Conservation (phyloP, 306 rosid genomes). For the Cercis canadensis region DNA sequence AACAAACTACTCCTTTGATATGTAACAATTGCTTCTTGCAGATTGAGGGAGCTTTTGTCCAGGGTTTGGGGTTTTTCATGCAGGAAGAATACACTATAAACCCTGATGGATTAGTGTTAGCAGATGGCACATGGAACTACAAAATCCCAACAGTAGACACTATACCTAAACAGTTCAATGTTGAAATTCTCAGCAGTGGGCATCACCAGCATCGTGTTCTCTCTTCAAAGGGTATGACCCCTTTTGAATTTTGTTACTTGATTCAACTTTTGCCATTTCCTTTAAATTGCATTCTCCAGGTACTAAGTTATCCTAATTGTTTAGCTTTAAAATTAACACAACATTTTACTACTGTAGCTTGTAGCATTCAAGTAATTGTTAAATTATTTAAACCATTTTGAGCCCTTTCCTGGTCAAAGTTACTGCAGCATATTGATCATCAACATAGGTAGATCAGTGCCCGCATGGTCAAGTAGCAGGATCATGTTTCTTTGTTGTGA, state of each 20-base stretch:
- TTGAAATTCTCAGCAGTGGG: conserved; percentile 57
- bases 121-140: conserved; percentile 63
- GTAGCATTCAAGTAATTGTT: too few relatives aligned
- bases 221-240: conserved; percentile 60
- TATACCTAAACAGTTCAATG: conserved; percentile 62
- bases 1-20: neutral
- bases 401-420: too few relatives aligned
- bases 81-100: conserved; percentile 55
- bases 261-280: too few relatives aligned
- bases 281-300: too few relatives aligned
- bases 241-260: neutral
- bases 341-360: too few relatives aligned
- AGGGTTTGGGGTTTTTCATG: conserved; percentile 69
- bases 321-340: too few relatives aligned
- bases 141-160: conserved; percentile 67
- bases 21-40: conserved; percentile 34
- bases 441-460: too few relatives aligned
- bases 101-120: conserved; percentile 54
- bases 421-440: too few relatives aligned
- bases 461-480: too few relatives aligned
- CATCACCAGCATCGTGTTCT: conserved; percentile 53
- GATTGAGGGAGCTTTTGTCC: conserved; percentile 71
- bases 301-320: too few relatives aligned
- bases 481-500: too few relatives aligned
- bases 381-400: too few relatives aligned